Base-by-base conservation (phyloP, 2,329 filamentous ascomycete species). In the Talaromyces sp. region DNA sequence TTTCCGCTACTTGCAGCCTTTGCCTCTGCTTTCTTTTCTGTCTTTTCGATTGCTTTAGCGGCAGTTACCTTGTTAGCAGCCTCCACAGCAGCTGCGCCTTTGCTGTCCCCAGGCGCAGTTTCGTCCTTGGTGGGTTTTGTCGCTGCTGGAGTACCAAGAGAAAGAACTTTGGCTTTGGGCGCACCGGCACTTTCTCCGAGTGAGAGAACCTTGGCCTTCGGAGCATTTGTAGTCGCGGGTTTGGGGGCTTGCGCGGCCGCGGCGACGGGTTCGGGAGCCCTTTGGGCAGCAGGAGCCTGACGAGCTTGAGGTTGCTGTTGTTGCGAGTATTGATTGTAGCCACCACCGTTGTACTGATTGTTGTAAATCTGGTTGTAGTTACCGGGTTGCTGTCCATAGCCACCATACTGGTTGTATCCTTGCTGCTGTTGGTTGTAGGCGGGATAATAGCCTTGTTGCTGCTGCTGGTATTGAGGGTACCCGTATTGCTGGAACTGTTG, bases 41-140 rank as follows among this genome's bases (percentile, higher is more conserved):
- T 90, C 84, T 97, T 97, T 74, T 96, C 92, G 68, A 97, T 92
- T 10, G 94, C 93, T 80, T 97, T 97, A 60, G 87, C 83, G 4
- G 93, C 94, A 1, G 90, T 83, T n/a, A 90, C 88, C 81, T 97
- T 97, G 67, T 93, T 85, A 35, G 92, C 70, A 33, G 90, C 89
- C 69, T 91, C 89, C 2, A 88, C 79, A 43, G 78, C 90, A 7
- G 74, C 77, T 62, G 78, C 35, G 16, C 77, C 76, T 67, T 76
- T 75, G 33, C 79, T 74, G 64, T 87, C 83, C 58, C 71, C 72
- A 47, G 73, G 72, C 74, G 87, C 85, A 43, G 84, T 79, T 8
- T 80, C 75, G 19, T 79, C 69, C 14, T 75, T 71, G 3, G 78
- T 62, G n/a, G 75, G 68, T 35, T 75, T 66, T 4, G 77, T 62